A percentile compares a stretch with the other conserved stretches of the same genome.
phyloP scores from a whole-genome alignment of 768 basidiomycete species.

The Pisolithus microcarpus region DNA sequence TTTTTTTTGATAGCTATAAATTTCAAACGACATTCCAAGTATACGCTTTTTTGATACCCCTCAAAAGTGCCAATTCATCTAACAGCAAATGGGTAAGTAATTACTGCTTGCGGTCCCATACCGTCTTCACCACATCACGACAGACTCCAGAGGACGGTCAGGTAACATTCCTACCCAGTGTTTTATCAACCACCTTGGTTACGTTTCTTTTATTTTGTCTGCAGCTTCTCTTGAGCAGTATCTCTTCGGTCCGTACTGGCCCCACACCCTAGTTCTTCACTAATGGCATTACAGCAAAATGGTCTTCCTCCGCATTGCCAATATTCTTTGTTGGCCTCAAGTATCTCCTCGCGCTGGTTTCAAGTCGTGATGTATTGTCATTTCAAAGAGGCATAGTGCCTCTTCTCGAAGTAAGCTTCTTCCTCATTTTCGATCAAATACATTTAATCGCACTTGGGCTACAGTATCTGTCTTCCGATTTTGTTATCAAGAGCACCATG shows the following conservation, averaged over 20 bases:
- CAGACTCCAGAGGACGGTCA: conserved; percentile 47
- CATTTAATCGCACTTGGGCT: background rate
- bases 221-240: conserved; percentile 33
- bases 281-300: conserved; percentile 33
- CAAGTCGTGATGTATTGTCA: conserved; percentile 34
- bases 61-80: conserved; percentile 33
- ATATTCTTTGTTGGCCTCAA: conserved; percentile 40
- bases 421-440: background rate
- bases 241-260: conserved; percentile 30
- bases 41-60: conserved; percentile 36
- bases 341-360: conserved; percentile 36
- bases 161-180: conserved; percentile 24
- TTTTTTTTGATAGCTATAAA: conserved; percentile 35
- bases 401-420: conserved; percentile 38
- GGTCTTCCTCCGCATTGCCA: conserved; percentile 43
- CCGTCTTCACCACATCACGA: background rate
- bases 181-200: conserved; percentile 2
- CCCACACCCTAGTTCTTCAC: background rate
- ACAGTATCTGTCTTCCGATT: conserved; percentile 54
- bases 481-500: conserved; percentile 51
- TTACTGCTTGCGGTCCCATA: background rate
- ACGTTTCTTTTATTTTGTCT: background rate
- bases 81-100: conserved; percentile 38
- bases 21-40: conserved; percentile 37
- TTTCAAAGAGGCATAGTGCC: conserved; percentile 55